phyloP scores from a whole-genome alignment of 371 early-diverging fungal genomes.

The Mucor saturninus region DNA sequence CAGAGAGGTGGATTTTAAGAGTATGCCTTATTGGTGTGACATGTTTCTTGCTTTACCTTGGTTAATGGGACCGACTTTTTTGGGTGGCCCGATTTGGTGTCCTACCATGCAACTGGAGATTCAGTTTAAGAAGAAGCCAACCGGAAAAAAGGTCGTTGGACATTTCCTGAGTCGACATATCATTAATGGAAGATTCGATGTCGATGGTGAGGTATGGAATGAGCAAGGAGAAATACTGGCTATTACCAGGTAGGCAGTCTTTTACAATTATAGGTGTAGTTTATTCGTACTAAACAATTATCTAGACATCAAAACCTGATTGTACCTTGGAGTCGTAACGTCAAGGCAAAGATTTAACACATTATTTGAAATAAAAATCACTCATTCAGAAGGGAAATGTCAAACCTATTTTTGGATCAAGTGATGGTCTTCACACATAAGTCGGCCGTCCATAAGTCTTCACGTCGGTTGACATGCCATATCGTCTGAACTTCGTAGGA shows the following conservation, averaged over 20 bases:
- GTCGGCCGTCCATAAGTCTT: no score
- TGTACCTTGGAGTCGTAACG: no score
- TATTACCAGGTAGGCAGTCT: constrained; percentile 31
- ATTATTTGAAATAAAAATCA: no score
- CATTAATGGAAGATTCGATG: constrained; percentile 48
- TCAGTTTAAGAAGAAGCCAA: constrained; percentile 46
- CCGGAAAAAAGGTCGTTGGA: constrained; percentile 31
- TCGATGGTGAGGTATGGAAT: constrained; percentile 49
- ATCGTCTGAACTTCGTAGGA: no score
- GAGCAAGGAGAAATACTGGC: constrained; percentile 40
- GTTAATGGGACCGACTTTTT: constrained; percentile 31
- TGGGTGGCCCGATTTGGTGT: constrained; percentile 44
- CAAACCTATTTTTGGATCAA: no score
- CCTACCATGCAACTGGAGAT: constrained; percentile 56
- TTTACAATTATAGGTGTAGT: no score
- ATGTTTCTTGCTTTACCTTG: constrained; percentile 46
- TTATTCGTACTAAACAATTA: not conserved
- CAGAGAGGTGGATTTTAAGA: constrained; percentile 43
- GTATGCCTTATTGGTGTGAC: constrained; percentile 49
- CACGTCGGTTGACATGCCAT: no score
- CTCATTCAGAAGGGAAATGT: no score
- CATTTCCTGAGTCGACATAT: constrained; percentile 44
- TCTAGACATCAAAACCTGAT: constrained; percentile 45
- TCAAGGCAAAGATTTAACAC: no score
- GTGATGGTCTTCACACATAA: no score